Evolutionary conservation across 192 early-diverging fungal species (phyloP), one percentile per base, ranked within the genome.

Genomic region (Cladochytrium replicatum): DNA sequence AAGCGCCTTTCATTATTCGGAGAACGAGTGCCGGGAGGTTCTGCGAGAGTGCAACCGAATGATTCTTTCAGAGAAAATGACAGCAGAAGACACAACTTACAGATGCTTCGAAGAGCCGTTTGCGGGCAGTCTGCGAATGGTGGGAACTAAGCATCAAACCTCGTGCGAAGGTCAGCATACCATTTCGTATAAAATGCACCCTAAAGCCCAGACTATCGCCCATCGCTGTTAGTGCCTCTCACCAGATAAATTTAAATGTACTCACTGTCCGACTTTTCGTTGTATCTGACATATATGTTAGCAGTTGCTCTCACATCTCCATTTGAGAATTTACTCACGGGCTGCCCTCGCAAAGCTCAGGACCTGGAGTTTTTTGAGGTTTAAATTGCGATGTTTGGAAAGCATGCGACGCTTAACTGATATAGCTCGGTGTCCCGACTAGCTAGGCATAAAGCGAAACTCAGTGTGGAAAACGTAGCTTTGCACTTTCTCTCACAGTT

Each of bases 311-410:
- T n/a, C n/a, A n/a, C n/a, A n/a, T n/a, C n/a, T n/a, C n/a, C n/a
- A n/a, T n/a, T n/a, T n/a, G n/a, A n/a, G n/a, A n/a, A n/a, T n/a
- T n/a, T n/a, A n/a, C n/a, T n/a, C n/a, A n/a, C n/a, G 50, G 5
- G 13, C 56, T 52, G n/a, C 53, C 53, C 27, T 54, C 48, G 32
- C 50, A 54, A 8, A 54, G 8, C 30, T 54, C 53, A 4, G 53
- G 53, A 15, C n/a, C n/a, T n/a, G n/a, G n/a, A n/a, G n/a, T n/a
- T n/a, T n/a, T n/a, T n/a, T n/a, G n/a, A n/a, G n/a, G n/a, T n/a
- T n/a, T n/a, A n/a, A n/a, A n/a, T n/a, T n/a, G n/a, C n/a, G n/a
- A n/a, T n/a, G n/a, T n/a, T n/a, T n/a, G n/a, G n/a, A n/a, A n/a
- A n/a, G n/a, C n/a, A n/a, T n/a, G n/a, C n/a, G n/a, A n/a, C n/a